phyloP scores from a whole-genome alignment of 192 early-diverging fungal genomes.

The Coemansia sp. region DNA sequence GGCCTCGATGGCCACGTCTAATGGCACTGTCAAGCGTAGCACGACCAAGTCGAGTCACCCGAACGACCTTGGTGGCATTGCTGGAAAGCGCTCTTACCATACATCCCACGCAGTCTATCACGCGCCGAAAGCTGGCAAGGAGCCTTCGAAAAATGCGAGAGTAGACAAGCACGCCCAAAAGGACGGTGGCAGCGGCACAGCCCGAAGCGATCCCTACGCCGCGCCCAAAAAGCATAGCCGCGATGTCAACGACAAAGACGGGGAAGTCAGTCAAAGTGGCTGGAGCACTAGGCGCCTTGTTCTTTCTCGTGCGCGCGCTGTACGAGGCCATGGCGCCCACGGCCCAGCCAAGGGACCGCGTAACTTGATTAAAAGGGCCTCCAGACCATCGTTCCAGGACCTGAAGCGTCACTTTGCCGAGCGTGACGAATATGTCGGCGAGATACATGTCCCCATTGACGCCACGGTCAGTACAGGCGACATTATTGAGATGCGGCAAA shows the following conservation, averaged over 20 bases:
- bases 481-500: conserved; percentile 37
- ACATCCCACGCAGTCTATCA: conserved; percentile 6
- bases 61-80: not conserved
- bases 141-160: not conserved
- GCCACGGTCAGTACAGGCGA: conserved; percentile 42
- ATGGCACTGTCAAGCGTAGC: not conserved
- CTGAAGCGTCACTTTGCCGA: conserved; percentile 20
- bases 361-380: conserved; percentile 16
- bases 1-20: not conserved
- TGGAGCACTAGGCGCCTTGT: not conserved
- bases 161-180: not conserved
- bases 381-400: conserved; percentile 8
- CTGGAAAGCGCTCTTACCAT: conserved; percentile 32
- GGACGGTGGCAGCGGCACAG: not conserved
- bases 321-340: not conserved
- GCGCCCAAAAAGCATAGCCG: not conserved
- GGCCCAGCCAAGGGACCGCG: not conserved
- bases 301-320: not conserved
- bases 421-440: not conserved
- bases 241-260: not conserved
- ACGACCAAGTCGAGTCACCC: not conserved
- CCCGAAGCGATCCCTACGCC: not conserved
- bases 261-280: not conserved
- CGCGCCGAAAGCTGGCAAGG: not conserved
- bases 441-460: conserved; percentile 31